Evolutionary conservation across 2,329 filamentous ascomycete genomes (phyloP).

Genomic region (Mollisiaceae sp.): DNA sequence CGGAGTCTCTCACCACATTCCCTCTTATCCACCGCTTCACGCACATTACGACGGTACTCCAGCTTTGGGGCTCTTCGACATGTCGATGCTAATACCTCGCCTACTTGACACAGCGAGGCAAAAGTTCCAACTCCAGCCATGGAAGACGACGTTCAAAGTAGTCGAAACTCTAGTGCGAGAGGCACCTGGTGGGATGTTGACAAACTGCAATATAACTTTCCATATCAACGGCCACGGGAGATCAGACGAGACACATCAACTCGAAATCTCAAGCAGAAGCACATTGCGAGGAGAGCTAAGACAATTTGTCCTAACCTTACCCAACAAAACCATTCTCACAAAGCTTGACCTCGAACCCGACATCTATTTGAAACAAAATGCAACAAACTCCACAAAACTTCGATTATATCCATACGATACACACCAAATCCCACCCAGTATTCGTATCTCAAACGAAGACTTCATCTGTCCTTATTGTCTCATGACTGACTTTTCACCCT

Average conservation of each 20-base stretch:
- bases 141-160: too few species aligned
- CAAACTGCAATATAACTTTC: neutral
- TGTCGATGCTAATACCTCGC: neutral
- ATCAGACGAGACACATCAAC: neutral
- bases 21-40: neutral
- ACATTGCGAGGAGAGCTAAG: neutral
- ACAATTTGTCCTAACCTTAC: neutral
- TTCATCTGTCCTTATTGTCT: too few species aligned
- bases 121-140: too few species aligned
- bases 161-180: too few species aligned
- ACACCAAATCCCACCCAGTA: too few species aligned
- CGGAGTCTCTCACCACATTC: neutral
- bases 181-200: neutral
- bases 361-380: too few species aligned
- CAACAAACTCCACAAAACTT: too few species aligned
- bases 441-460: too few species aligned
- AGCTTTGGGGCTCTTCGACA: neutral
- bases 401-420: too few species aligned
- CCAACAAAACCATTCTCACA: neutral
- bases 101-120: neutral
- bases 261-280: neutral
- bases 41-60: neutral
- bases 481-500: too few species aligned
- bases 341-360: too few species aligned
- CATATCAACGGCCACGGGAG: neutral